Percentiles rank a stretch among this genome's conserved stretches.
Conservation (phyloP, 2,329 filamentous ascomycete species). For the Penicillium sp. region DNA sequence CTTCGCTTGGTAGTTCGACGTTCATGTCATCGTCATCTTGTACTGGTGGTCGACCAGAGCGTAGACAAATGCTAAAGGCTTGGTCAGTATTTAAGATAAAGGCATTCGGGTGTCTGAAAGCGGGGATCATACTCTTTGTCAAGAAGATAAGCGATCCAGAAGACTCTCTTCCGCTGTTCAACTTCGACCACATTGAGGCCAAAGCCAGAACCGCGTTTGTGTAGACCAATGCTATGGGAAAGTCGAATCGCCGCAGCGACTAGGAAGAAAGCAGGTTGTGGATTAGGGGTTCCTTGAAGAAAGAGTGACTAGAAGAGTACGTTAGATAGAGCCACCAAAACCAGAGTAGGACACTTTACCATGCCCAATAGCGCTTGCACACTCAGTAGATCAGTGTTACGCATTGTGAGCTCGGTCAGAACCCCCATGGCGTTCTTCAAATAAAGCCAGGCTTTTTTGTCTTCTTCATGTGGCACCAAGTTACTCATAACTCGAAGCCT, state of each 20-base stretch:
- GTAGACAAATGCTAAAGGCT: constrained; percentile 58
- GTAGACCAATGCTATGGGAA: constrained; percentile 89
- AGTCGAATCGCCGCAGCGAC: constrained; percentile 87
- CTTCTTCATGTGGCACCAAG: constrained; percentile 82
- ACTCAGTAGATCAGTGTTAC: constrained; percentile 90
- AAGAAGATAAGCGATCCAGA: constrained; percentile 73
- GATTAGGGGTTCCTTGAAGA: constrained; percentile 93
- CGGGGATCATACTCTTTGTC: constrained; percentile 60
- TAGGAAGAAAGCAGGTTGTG: constrained; percentile 87
- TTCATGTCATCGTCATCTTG: constrained; percentile 88
- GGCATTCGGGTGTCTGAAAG: neutral
- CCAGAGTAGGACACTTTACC: constrained; percentile 43
- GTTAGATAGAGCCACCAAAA: constrained; percentile 7
- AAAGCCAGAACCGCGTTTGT: constrained; percentile 89
- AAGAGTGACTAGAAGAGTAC: constrained; percentile 64
- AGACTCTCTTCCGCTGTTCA: constrained; percentile 79
- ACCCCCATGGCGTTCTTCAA: constrained; percentile 96
- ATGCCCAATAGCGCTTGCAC: constrained; percentile 93
- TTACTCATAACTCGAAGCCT: constrained; percentile 94
- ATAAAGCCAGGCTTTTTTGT: constrained; percentile 91
- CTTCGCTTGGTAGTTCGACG: constrained; percentile 86
- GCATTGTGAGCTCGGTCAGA: constrained; percentile 88
- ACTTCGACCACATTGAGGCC: constrained; percentile 91
- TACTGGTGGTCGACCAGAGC: constrained; percentile 68
- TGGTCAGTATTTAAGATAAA: constrained; percentile 10